Conservation (phyloP, 2,329 filamentous ascomycete species). For the Septoria petroselini region DNA sequence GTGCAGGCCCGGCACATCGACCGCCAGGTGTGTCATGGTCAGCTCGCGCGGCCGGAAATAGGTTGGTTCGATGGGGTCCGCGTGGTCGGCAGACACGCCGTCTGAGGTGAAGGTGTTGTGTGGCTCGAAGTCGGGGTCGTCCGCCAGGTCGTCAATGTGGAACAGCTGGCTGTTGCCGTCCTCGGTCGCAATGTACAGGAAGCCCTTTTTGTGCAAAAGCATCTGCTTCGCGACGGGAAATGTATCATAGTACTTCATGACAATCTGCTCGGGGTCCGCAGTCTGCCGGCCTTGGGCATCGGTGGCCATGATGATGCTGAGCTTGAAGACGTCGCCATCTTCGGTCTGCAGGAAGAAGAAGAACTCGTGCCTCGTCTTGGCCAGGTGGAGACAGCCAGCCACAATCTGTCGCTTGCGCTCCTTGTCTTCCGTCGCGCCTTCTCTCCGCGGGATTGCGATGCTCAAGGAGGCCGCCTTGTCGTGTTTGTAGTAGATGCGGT, state of each 20-base stretch:
- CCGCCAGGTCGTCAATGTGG: slow-evolving; percentile 94
- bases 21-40: slow-evolving; percentile 62
- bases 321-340: slow-evolving; percentile 97
- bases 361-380: slow-evolving; percentile 76
- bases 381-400: slow-evolving; percentile 93
- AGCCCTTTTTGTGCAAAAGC: slow-evolving; percentile 92
- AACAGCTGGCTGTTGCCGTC: slow-evolving; percentile 93
- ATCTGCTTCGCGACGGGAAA: slow-evolving; percentile 83
- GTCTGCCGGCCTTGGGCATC: slow-evolving; percentile 74
- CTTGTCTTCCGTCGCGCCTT: slow-evolving; percentile 86
- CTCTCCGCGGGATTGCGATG: slow-evolving; percentile 81
- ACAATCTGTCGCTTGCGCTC: slow-evolving; percentile 84
- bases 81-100: slow-evolving; percentile 69
- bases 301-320: slow-evolving; percentile 86
- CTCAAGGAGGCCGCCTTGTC: slow-evolving; percentile 88
- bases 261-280: slow-evolving; percentile 76
- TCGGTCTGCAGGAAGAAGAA: slow-evolving; percentile 96
- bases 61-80: slow-evolving; percentile 67
- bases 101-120: slow-evolving; percentile 49
- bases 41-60: slow-evolving; percentile 78
- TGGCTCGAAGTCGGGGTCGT: slow-evolving; percentile 79
- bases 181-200: slow-evolving; percentile 87
- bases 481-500: slow-evolving; percentile 95
- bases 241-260: slow-evolving; percentile 98
- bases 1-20: slow-evolving; percentile 68